These are phyloP conservation scores for Solanum habrochaites DNA, from an alignment of 257 asterid genomes.

Conservation along the genomic window DNA sequence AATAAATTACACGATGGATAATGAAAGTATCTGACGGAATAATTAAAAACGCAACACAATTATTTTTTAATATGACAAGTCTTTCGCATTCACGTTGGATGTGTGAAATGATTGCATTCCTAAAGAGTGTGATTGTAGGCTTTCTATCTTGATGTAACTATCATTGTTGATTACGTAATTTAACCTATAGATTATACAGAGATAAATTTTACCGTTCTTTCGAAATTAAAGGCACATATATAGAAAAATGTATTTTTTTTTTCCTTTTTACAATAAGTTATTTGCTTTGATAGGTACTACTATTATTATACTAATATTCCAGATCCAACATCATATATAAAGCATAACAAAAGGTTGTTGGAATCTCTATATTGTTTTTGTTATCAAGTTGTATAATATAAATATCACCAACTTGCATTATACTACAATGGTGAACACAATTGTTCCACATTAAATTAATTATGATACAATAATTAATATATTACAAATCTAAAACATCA, in stretches of 20 bases:
- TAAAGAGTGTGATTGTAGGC: background rate
- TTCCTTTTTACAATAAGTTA: background rate
- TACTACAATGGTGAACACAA: background rate
- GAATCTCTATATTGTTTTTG: background rate
- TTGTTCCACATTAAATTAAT: background rate
- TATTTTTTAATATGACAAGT: too few species aligned
- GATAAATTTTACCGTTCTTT: background rate
- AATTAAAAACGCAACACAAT: background rate
- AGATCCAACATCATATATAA: background rate
- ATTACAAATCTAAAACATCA: background rate
- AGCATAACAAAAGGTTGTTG: background rate
- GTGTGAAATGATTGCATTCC: background rate
- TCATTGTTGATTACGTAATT: background rate
- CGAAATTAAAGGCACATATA: background rate
- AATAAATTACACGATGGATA: background rate
- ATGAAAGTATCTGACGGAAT: accelerated
- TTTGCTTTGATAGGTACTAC: background rate
- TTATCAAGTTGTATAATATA: background rate
- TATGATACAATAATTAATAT: background rate
- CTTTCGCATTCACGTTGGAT: too few species aligned
- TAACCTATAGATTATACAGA: background rate
- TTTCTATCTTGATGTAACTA: background rate
- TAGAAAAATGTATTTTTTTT: background rate
- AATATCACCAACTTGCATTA: background rate
- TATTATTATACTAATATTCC: background rate